phyloP scores from a whole-genome alignment of 176 grass and related monocot genomes.

The Raddia distichophylla region DNA sequence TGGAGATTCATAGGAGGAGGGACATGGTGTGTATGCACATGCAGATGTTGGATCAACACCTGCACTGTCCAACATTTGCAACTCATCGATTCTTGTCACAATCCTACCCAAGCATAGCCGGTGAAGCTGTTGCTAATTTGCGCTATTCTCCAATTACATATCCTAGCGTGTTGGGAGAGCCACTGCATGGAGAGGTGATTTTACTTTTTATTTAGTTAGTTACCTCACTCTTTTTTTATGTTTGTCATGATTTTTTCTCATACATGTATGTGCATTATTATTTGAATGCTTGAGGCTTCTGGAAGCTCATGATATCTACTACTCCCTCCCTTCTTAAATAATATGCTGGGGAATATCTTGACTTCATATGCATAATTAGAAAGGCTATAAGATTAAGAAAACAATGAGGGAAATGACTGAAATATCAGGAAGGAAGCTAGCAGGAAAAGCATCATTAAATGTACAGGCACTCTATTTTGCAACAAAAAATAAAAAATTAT shows the following conservation, averaged over 20 bases:
- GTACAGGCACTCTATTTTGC: background rate
- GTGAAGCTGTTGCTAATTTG: constrained; percentile 85
- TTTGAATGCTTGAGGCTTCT: constrained; percentile 9
- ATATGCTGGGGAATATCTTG: background rate
- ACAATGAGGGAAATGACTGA: background rate
- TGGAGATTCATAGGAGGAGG: constrained; percentile 97
- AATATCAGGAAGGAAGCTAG: background rate
- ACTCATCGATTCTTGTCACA: constrained; percentile 95
- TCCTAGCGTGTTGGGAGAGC: constrained; percentile 92
- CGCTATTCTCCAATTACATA: constrained; percentile 98
- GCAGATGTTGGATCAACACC: constrained; percentile 98
- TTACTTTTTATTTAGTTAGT: constrained; percentile 26
- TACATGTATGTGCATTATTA: constrained; percentile 6
- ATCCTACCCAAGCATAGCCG: constrained; percentile 86
- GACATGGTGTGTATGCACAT: constrained; percentile 99
- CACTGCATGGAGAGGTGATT: constrained; percentile 92
- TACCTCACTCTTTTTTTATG: background rate
- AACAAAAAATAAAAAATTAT: background rate
- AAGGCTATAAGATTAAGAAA: constrained; percentile 13
- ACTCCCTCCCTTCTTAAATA: background rate
- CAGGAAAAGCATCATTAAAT: constrained; percentile 6
- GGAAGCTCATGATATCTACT: background rate
- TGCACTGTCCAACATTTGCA: constrained; percentile 95
- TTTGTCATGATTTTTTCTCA: constrained; percentile 21
- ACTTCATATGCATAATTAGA: background rate